Evolutionary conservation across 495 filamentous ascomycete species (phyloP), one percentile per base, ranked within the genome.

Genomic region (Penicillium flavigenum): DNA sequence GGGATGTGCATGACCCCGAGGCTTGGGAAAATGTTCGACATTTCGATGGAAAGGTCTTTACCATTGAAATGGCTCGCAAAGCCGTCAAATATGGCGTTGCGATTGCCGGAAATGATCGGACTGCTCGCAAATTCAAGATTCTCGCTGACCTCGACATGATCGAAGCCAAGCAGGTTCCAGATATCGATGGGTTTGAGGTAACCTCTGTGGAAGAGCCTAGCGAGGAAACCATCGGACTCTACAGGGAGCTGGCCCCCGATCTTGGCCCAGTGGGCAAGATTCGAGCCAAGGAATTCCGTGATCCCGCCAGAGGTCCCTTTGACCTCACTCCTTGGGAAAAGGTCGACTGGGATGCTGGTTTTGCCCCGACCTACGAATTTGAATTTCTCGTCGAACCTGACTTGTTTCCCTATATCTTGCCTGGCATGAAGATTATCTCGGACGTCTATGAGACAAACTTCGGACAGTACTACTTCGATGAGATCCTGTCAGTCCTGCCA

Each of bases 351-450:
- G 61, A 69, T 7, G 51, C 62, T 10, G 62, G 64, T 11, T 56
- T 56, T 22, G 50, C 38, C 0, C 65, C 62, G 0, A 19, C 69
- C n/a, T 64, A 76, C 47, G 65, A 72, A 14, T 82, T 83, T 59
- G 79, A 83, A 32, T 87, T 92, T 59, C 83, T 87, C 64, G 54
- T 95, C 24, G 91, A 94, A 63, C 79, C 85, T 26, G 66, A 80
- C 0, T 71, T 88, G 5, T 76, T 97, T 19, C 59, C 75, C 27
- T 73, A 81, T 46, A 81, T 86, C 57, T 85, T 83, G 60, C 75
- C 83, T 1, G 90, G 92, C 1, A 85, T 96, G 86, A 96, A 95
- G 74, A 67, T 97, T 16, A 77, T 80, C 32, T 75, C 83, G 5
- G 70, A 66, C 8, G 79, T 96, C 16, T 86, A 83, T 67, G 77